Percentiles rank a stretch among this genome's conserved stretches.
Evolutionary conservation across 2,329 filamentous ascomycete genomes (phyloP).

Genomic region (Penicillium rolfsii): DNA sequence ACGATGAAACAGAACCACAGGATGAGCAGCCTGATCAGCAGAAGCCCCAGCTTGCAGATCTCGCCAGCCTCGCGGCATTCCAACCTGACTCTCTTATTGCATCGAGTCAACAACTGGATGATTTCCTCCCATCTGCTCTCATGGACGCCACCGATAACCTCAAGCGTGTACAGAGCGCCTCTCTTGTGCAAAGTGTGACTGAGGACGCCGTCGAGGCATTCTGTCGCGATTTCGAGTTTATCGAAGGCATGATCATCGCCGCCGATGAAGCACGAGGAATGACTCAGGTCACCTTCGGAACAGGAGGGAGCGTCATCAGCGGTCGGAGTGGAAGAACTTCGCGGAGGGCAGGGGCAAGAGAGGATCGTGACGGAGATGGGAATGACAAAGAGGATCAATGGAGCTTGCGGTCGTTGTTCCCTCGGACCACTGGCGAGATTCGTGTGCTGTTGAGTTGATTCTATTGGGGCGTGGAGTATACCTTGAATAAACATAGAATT

Average conservation of each 20-base stretch:
- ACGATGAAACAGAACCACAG: slow-evolving; percentile 23
- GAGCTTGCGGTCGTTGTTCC: slow-evolving; percentile 61
- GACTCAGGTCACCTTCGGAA: slow-evolving; percentile 36
- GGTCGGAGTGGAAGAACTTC: slow-evolving; percentile 25
- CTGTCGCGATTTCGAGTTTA: slow-evolving; percentile 77
- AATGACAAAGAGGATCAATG: slow-evolving; percentile 39
- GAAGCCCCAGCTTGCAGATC: slow-evolving; percentile 57
- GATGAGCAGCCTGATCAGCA: slow-evolving; percentile 31
- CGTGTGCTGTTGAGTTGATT: slow-evolving; percentile 62
- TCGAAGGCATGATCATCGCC: slow-evolving; percentile 64
- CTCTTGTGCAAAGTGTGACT: slow-evolving; percentile 73
- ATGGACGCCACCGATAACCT: slow-evolving; percentile 89
- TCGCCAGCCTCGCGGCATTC: slow-evolving; percentile 60
- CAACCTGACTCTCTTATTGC: slow-evolving; percentile 63
- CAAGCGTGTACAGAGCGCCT: slow-evolving; percentile 71
- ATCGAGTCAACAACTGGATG: slow-evolving; percentile 77
- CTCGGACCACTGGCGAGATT: slow-evolving; percentile 67
- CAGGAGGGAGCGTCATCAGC: slow-evolving; percentile 29
- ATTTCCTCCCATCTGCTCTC: slow-evolving; percentile 87
- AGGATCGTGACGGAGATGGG: slow-evolving; percentile 40
- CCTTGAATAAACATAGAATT: not conserved
- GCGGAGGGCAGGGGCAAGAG: slow-evolving; percentile 30
- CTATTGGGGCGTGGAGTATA: not conserved
- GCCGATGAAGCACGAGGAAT: slow-evolving; percentile 57
- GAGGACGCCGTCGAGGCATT: slow-evolving; percentile 83